Conservation (phyloP, 1,284 basidiomycete genomes). For the Naganishia albida region DNA sequence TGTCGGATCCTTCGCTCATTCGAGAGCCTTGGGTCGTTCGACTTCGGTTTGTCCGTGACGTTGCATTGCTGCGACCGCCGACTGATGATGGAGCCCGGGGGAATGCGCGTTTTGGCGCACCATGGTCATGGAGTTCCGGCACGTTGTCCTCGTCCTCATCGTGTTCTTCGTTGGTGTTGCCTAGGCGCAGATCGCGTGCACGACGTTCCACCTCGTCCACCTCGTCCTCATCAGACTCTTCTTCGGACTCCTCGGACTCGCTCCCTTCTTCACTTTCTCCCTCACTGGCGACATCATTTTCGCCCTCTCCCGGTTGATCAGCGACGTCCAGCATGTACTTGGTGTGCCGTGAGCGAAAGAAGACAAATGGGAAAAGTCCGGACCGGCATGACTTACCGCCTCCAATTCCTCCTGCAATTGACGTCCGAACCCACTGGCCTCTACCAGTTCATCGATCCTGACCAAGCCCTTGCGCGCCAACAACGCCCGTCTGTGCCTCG, state of each 20-base stretch:
- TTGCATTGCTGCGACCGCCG: constrained; percentile 3
- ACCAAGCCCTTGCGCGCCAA: constrained; percentile 38
- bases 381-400: constrained; percentile 62
- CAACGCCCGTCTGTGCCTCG: constrained; percentile 27
- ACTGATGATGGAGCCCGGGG: constrained; percentile 18
- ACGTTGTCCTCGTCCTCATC: constrained; percentile 33
- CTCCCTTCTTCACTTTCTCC: constrained; percentile 49
- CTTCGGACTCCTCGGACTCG: constrained; percentile 52
- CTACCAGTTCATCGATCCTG: constrained; percentile 78
- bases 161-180: constrained; percentile 19
- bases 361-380: constrained; percentile 1
- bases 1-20: constrained; percentile 37
- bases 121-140: constrained; percentile 20
- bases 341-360: constrained; percentile 57
- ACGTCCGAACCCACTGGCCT: constrained; percentile 85
- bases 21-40: constrained; percentile 21
- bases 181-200: constrained; percentile 36
- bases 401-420: constrained; percentile 79
- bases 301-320: constrained; percentile 47
- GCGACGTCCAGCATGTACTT: constrained; percentile 60
- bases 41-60: constrained; percentile 20
- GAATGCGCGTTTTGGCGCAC: constrained; percentile 9
- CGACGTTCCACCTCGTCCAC: constrained; percentile 53
- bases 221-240: constrained; percentile 50
- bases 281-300: constrained; percentile 47